Conservation (phyloP, 2,329 filamentous ascomycete genomes). For the Didymella sp. region DNA sequence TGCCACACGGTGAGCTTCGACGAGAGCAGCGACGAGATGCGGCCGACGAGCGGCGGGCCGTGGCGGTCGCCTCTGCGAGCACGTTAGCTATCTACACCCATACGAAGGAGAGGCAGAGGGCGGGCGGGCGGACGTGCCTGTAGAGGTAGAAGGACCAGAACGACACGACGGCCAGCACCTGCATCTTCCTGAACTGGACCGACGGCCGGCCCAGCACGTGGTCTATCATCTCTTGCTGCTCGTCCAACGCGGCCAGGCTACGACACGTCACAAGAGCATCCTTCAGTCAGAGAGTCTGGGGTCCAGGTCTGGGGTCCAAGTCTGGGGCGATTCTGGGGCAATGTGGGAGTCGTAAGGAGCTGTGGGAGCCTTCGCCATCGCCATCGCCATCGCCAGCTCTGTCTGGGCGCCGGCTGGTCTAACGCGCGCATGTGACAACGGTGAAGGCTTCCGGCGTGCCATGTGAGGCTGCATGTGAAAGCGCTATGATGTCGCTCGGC, state of each 20-base stretch:
- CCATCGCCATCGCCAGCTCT: slow-evolving; percentile 22
- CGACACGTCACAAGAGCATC: background rate
- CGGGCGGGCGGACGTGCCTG: slow-evolving; percentile 59
- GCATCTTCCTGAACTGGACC: slow-evolving; percentile 87
- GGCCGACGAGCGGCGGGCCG: slow-evolving; percentile 79
- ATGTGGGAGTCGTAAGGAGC: background rate
- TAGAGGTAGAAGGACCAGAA: slow-evolving; percentile 90
- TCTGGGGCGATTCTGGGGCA: background rate
- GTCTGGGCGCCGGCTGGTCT: slow-evolving; percentile 11
- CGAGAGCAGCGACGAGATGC: slow-evolving; percentile 74
- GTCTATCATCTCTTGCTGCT: slow-evolving; percentile 59
- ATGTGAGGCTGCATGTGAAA: slow-evolving; percentile 33
- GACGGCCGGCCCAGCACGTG: slow-evolving; percentile 92
- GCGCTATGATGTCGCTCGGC: slow-evolving; percentile 23
- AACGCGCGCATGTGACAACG: slow-evolving; percentile 18
- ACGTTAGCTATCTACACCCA: too few species aligned
- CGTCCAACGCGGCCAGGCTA: background rate
- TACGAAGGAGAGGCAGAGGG: too few species aligned
- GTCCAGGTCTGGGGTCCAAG: too few species aligned
- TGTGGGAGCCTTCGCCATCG: too few species aligned
- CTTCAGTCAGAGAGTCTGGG: too few species aligned
- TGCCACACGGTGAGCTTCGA: slow-evolving; percentile 85
- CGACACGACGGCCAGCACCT: slow-evolving; percentile 87
- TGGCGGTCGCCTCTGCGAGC: slow-evolving; percentile 76
- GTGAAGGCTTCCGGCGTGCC: slow-evolving; percentile 15